phyloP scores from a whole-genome alignment of 2,329 filamentous ascomycete genomes.

The Nemania sp. region DNA sequence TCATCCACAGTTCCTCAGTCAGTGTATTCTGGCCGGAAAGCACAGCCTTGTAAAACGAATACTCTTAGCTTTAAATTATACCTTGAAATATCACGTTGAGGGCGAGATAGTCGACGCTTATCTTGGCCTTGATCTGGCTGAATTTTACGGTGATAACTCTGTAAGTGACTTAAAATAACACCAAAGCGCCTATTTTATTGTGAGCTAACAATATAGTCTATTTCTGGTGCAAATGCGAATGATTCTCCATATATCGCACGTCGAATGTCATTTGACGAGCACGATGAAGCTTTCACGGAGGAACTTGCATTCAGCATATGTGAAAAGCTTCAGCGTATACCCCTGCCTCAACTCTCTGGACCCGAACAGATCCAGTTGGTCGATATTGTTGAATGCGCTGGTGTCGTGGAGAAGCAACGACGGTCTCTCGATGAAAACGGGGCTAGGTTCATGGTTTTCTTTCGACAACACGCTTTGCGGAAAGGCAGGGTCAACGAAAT shows the following conservation, averaged over 20 bases:
- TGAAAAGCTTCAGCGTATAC: slow-evolving; percentile 79
- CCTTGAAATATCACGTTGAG: slow-evolving; percentile 84
- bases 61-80: slow-evolving; percentile 77
- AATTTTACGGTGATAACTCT: slow-evolving; percentile 63
- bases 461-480: slow-evolving; percentile 81
- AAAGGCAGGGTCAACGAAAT: slow-evolving; percentile 73
- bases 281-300: slow-evolving; percentile 76
- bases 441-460: slow-evolving; percentile 87
- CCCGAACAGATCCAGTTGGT: slow-evolving; percentile 88
- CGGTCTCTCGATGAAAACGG: slow-evolving; percentile 92
- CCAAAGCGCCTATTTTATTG: background rate
- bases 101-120: slow-evolving; percentile 85
- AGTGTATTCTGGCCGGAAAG: slow-evolving; percentile 88
- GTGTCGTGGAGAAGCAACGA: slow-evolving; percentile 85
- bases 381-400: slow-evolving; percentile 86
- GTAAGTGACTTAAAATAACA: slow-evolving; percentile 47
- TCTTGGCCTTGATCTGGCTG: slow-evolving; percentile 72
- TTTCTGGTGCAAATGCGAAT: slow-evolving; percentile 40
- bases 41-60: slow-evolving; percentile 76
- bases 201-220: slow-evolving; percentile 40
- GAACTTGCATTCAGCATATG: slow-evolving; percentile 76
- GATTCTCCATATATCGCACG: slow-evolving; percentile 56
- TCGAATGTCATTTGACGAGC: slow-evolving; percentile 58
- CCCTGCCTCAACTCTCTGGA: slow-evolving; percentile 83
- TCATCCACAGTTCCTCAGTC: slow-evolving; percentile 89